phyloP scores from a whole-genome alignment of 2,329 filamentous ascomycete genomes.

The Colletotrichum sp. region DNA sequence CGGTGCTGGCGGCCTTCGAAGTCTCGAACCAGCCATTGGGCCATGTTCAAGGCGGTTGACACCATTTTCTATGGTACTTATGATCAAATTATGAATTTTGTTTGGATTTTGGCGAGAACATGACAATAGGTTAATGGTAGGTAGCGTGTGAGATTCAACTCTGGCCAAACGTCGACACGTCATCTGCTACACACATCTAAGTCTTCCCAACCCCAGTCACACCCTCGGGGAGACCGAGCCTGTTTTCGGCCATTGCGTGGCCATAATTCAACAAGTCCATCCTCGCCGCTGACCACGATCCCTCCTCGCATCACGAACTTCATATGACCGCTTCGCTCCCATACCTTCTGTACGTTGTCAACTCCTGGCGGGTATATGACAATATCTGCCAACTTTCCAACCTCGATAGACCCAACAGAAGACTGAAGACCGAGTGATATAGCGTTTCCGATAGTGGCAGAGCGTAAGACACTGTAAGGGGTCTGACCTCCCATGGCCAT shows the following conservation, averaged over 20 bases:
- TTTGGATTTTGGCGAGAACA: accelerated
- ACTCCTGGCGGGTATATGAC: neutral
- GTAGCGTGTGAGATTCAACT: accelerated
- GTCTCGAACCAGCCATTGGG: accelerated
- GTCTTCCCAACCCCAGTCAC: neutral
- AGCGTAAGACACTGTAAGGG: neutral
- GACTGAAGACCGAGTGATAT: neutral
- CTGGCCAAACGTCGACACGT: neutral
- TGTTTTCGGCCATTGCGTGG: accelerated
- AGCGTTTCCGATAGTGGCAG: neutral
- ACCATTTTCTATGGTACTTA: accelerated
- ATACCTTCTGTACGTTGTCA: neutral
- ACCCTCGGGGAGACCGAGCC: neutral
- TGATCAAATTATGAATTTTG: accelerated
- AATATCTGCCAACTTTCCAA: neutral
- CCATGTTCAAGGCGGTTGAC: neutral
- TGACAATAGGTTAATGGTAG: accelerated
- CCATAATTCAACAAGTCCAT: neutral
- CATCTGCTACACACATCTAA: neutral
- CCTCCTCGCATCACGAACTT: neutral
- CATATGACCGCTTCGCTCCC: neutral
- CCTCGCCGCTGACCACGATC: accelerated
- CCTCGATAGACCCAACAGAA: neutral
- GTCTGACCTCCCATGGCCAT: neutral
- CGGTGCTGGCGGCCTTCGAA: accelerated